Evolutionary conservation across 1,284 basidiomycete genomes (phyloP).

Genomic region (Ceratobasidium sp.): DNA sequence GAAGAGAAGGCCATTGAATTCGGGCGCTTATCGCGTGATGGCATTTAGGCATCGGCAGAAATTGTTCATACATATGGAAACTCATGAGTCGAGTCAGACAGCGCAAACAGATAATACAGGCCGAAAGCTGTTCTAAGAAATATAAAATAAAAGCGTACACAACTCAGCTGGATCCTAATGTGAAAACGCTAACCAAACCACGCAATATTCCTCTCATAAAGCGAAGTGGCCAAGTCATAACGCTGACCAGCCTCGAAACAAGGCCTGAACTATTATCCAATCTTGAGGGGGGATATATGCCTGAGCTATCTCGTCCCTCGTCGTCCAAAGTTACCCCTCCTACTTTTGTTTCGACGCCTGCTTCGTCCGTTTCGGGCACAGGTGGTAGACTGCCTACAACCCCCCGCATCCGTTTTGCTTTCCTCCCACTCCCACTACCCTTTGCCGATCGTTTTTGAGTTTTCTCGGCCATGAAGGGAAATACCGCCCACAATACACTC

Average conservation of each 20-base stretch:
- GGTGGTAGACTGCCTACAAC: slow-evolving; percentile 21
- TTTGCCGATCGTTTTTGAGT: background rate
- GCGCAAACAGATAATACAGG: slow-evolving; percentile 13
- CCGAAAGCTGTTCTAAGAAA: background rate
- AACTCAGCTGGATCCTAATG: background rate
- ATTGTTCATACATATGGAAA: no score
- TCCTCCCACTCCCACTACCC: slow-evolving; percentile 1
- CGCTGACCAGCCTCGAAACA: background rate
- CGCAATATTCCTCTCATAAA: slow-evolving; percentile 10
- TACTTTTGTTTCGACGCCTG: background rate
- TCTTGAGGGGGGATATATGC: background rate
- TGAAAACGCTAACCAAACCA: background rate
- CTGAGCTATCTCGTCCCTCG: background rate
- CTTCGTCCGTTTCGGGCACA: slow-evolving; percentile 19
- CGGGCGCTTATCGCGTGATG: no score
- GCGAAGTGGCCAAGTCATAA: slow-evolving; percentile 26
- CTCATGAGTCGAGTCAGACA: no score
- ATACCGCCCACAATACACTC: slow-evolving; percentile 16
- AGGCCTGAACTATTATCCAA: background rate
- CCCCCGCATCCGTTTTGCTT: slow-evolving; percentile 12
- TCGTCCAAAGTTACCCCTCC: slow-evolving; percentile 1
- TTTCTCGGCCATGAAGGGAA: slow-evolving; percentile 33
- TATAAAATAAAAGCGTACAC: background rate
- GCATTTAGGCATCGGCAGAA: no score
- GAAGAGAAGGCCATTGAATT: no score